Evolutionary conservation across 495 filamentous ascomycete genomes (phyloP).

Genomic region (Lophiostoma macrostomum): DNA sequence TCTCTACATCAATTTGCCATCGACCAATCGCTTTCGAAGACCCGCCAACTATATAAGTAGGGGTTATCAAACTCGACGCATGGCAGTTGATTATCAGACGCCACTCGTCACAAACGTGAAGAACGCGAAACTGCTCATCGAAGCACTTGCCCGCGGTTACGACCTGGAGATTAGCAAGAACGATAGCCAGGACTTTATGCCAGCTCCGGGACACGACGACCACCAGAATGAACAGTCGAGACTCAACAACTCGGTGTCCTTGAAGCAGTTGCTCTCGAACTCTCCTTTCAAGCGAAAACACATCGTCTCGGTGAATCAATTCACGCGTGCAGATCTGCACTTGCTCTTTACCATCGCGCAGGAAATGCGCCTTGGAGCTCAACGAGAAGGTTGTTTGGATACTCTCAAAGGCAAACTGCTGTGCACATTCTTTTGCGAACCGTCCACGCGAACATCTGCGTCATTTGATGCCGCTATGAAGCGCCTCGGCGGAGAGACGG

Average conservation of each 20-base stretch:
- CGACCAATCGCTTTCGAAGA: constrained; percentile 91
- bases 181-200: constrained; percentile 73
- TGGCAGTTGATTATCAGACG: constrained; percentile 98
- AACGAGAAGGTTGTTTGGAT: constrained; percentile 83
- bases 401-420: constrained; percentile 81
- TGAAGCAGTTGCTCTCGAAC: constrained; percentile 69
- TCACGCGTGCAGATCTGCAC: constrained; percentile 80
- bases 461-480: constrained; percentile 99
- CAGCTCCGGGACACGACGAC: constrained; percentile 22
- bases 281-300: constrained; percentile 84
- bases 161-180: constrained; percentile 74
- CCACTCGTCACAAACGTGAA: constrained; percentile 98
- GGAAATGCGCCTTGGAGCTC: constrained; percentile 91
- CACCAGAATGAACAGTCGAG: constrained; percentile 40
- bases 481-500: constrained; percentile 79
- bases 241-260: constrained; percentile 48
- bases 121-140: constrained; percentile 95
- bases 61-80: constrained; percentile 89
- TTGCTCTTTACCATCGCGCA: constrained; percentile 92
- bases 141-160: constrained; percentile 86
- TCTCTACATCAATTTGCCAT: constrained; percentile 96
- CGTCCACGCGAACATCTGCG: constrained; percentile 89
- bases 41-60: constrained; percentile 98
- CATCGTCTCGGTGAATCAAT: constrained; percentile 85
- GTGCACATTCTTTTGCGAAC: constrained; percentile 94